Evolutionary conservation across 139 green algal genomes (phyloP), one percentile per base, ranked within the genome.

Genomic region (Chlorella ohadii): DNA sequence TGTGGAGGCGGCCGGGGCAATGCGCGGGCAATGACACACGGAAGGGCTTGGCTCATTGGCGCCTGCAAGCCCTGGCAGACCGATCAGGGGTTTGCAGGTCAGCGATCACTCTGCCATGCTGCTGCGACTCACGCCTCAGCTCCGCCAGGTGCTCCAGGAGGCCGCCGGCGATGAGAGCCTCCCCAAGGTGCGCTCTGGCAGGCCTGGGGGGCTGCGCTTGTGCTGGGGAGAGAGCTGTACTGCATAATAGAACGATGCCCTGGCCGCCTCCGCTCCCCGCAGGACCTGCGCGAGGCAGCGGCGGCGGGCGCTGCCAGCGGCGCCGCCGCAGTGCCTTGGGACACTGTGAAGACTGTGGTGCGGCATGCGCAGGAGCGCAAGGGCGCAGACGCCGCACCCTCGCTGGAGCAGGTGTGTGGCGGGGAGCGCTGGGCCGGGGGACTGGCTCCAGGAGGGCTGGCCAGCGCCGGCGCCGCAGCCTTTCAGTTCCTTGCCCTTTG

Each of bases 131-230:
- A 83, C 70, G 9, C 72, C 85, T 59, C 70, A 31, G 17, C 61
- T 89, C 2, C n/a, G 11, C 11, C 57, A 64, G 38, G 39, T 87
- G 22, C 71, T 89, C 15, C 22, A 75, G 34, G 64, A 82, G 38
- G 82, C 71, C 4, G 82, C 71, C 47, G 23, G 44, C 57, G 82
- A 86, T 82, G 19, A n/a, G 31, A 34, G 17, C 25, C 25, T 86
- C 22, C 56, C 82, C 9, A 25, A 86, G 71, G 82, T 79, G 44
- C 41, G 47, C 44, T 51, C 44, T 16, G 44, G 44, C 6, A 9
- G 6, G 44, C 44, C 44, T 16, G 44, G 44, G 9, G 44, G 6
- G 44, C 44, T 9, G 44, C 44, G 44, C 7, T 51, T 16, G 44
- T 9, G 9, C 9, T 51, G 7, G 9, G 44, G 44, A 51, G 44